Conservation (phyloP, 208 protist species). For the Acanthamoeba healyi region DNA sequence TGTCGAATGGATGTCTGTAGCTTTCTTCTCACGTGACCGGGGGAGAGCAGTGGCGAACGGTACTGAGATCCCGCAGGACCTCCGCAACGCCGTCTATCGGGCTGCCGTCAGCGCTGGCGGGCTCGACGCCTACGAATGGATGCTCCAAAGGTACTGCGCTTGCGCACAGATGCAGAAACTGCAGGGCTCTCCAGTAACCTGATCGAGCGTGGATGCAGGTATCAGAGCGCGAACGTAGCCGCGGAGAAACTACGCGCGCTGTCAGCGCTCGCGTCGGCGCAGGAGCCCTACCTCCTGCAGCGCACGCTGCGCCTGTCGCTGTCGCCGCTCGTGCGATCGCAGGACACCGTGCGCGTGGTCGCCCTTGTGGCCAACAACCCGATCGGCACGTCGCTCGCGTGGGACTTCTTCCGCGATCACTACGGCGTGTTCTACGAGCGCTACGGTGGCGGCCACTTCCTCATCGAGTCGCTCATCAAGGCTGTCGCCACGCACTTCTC, state of each 20-base stretch:
- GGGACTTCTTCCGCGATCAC: slow-evolving; percentile 79
- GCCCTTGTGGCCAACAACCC: slow-evolving; percentile 23
- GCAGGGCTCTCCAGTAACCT: too few relatives aligned
- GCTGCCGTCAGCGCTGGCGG: not conserved
- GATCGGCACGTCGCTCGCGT: slow-evolving; percentile 16
- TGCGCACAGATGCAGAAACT: too few relatives aligned
- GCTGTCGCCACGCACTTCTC: slow-evolving; percentile 47
- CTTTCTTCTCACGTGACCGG: not conserved
- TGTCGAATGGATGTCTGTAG: too few relatives aligned
- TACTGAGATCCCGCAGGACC: not conserved
- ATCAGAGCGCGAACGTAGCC: not conserved
- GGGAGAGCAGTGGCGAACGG: not conserved
- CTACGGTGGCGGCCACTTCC: slow-evolving; percentile 60
- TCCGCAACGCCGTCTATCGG: slow-evolving; percentile 11
- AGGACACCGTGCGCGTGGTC: slow-evolving; percentile 46
- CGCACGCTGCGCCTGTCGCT: slow-evolving; percentile 45
- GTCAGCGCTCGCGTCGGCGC: not conserved
- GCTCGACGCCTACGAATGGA: slow-evolving; percentile 33
- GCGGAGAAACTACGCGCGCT: slow-evolving; percentile 9
- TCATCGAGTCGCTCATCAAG: slow-evolving; percentile 66
- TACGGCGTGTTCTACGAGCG: slow-evolving; percentile 56
- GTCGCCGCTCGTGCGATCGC: slow-evolving; percentile 19
- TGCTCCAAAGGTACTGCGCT: too few relatives aligned
- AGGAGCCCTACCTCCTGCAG: slow-evolving; percentile 57
- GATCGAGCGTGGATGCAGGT: too few relatives aligned